These are phyloP conservation scores for Malassezia restricta DNA, from an alignment of 1,284 basidiomycete genomes.

Conservation along the genomic window DNA sequence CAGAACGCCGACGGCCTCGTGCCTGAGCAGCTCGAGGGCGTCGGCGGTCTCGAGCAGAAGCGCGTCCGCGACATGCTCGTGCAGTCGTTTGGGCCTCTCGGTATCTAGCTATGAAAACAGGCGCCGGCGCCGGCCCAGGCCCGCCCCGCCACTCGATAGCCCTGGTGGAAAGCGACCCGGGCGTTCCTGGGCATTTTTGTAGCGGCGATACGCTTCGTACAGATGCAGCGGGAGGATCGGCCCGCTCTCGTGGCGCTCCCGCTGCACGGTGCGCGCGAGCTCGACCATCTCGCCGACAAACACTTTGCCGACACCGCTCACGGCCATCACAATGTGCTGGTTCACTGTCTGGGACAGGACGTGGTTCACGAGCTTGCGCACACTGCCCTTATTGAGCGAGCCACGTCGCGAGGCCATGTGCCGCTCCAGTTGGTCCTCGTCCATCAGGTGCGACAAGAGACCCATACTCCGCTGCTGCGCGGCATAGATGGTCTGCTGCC, in stretches of 20 bases:
- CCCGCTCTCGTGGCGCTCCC: conserved; percentile 60
- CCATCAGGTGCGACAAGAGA: conserved; percentile 74
- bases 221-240: conserved; percentile 73
- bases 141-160: conserved; percentile 23
- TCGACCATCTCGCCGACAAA: conserved; percentile 86
- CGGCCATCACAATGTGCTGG: conserved; percentile 70
- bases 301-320: conserved; percentile 76
- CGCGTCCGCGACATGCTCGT: conserved; percentile 8
- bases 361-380: conserved; percentile 76
- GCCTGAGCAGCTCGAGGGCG: conserved; percentile 24
- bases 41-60: conserved; percentile 22
- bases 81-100: conserved; percentile 8
- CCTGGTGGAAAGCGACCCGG: conserved; percentile 38
- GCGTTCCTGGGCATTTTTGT: conserved; percentile 61
- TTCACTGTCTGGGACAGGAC: conserved; percentile 64
- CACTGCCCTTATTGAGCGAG: conserved; percentile 66
- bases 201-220: conserved; percentile 70
- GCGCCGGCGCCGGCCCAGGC: conserved; percentile 29
- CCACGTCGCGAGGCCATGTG: conserved; percentile 76
- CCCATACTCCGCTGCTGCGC: conserved; percentile 46
- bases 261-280: conserved; percentile 66
- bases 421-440: conserved; percentile 67
- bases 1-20: conserved; percentile 20
- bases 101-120: conserved; percentile 22
- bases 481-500: conserved; percentile 41